phyloP scores from a whole-genome alignment of 176 grass and related monocot species.

The Dendrocalamus sinicus region DNA sequence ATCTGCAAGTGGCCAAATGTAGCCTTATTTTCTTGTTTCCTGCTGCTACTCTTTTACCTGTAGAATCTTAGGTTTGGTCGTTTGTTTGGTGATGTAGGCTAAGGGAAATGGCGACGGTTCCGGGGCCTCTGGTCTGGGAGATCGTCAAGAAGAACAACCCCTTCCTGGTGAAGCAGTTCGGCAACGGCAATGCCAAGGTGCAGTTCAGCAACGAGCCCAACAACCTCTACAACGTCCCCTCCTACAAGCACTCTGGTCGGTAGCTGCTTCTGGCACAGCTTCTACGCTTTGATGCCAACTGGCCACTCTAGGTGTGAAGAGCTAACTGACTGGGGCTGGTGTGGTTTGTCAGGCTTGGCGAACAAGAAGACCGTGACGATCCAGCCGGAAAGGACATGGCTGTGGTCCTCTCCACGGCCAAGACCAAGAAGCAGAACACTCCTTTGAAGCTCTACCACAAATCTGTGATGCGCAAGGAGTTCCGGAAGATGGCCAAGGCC shows the following conservation, averaged over 20 bases:
- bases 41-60: neutral
- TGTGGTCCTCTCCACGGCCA: slow-evolving; percentile 61
- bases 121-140: slow-evolving; percentile 87
- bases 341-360: slow-evolving; percentile 60
- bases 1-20: neutral
- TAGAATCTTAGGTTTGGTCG: neutral
- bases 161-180: slow-evolving; percentile 89
- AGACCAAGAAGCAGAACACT: slow-evolving; percentile 82
- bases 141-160: slow-evolving; percentile 92
- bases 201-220: slow-evolving; percentile 97
- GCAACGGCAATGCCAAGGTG: slow-evolving; percentile 79
- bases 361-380: slow-evolving; percentile 76
- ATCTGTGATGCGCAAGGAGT: slow-evolving; percentile 87
- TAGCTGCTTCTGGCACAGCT: neutral
- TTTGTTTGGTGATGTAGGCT: slow-evolving; percentile 17
- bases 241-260: slow-evolving; percentile 87
- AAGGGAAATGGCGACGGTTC: slow-evolving; percentile 66
- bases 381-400: slow-evolving; percentile 64
- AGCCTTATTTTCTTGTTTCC: neutral
- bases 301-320: neutral
- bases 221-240: slow-evolving; percentile 90
- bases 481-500: slow-evolving; percentile 81
- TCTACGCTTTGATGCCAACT: neutral
- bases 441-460: slow-evolving; percentile 57
- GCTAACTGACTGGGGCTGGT: neutral